Evolutionary conservation across 129 eudicot genomes (phyloP).

Genomic region (Pseudognaphalium luteoalbum): DNA sequence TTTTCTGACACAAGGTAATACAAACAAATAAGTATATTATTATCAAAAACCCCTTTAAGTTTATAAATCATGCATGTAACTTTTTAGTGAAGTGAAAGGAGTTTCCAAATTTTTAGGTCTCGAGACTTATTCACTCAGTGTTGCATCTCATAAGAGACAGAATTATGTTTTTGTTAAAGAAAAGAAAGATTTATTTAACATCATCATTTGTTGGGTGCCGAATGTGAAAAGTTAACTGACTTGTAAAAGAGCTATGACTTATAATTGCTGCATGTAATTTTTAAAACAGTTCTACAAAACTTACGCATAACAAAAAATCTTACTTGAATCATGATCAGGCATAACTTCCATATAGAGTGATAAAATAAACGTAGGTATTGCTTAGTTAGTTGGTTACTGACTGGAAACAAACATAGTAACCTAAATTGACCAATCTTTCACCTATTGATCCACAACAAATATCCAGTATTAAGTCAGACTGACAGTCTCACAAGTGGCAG

Average conservation of each 20-base stretch:
- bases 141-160: neutral
- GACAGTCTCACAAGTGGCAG: neutral
- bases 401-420: neutral
- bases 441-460: conserved; percentile 6
- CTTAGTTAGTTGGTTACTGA: conserved; percentile 11
- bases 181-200: neutral
- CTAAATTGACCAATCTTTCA: conserved; percentile 7
- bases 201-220: neutral
- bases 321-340: conserved; percentile 7
- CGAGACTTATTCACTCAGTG: neutral
- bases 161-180: neutral
- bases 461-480: neutral
- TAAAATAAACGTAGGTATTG: neutral
- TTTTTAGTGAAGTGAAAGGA: neutral
- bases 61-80: neutral
- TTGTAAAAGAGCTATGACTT: too few relatives aligned
- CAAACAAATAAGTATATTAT: neutral
- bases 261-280: too few relatives aligned
- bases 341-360: conserved; percentile 16
- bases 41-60: neutral
- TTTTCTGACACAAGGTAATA: neutral
- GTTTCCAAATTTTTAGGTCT: neutral
- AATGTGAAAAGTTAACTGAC: neutral
- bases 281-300: neutral
- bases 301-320: neutral